Conservation (phyloP, 352 stramenopile species). For the Phytophthora sp. region DNA sequence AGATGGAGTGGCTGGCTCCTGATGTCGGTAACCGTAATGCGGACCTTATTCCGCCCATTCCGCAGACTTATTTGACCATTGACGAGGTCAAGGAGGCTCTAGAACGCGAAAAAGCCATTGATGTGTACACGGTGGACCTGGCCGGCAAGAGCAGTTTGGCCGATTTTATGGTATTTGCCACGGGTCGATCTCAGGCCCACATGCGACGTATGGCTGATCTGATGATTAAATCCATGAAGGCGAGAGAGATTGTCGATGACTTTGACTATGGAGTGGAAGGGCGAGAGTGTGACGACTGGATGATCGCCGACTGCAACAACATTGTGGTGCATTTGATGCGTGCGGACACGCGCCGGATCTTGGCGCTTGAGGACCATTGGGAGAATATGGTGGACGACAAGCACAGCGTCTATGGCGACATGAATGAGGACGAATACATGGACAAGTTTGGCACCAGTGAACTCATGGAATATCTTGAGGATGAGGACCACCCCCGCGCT, state of each 20-base stretch:
- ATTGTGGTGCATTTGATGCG: constrained; percentile 91
- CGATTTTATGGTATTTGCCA: constrained; percentile 92
- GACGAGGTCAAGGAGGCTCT: constrained; percentile 72
- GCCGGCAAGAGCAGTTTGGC: constrained; percentile 81
- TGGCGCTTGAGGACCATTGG: constrained; percentile 83
- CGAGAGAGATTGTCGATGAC: constrained; percentile 63
- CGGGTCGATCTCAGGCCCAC: constrained; percentile 78
- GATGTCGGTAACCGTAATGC: constrained; percentile 75
- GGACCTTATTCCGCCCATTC: constrained; percentile 72
- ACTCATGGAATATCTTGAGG: constrained; percentile 82
- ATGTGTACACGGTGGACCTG: constrained; percentile 81
- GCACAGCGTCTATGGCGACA: constrained; percentile 79
- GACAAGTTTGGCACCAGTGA: constrained; percentile 88
- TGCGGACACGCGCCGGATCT: constrained; percentile 73
- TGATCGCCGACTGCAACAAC: constrained; percentile 92
- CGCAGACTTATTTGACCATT: constrained; percentile 74
- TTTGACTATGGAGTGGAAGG: constrained; percentile 88
- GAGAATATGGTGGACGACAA: constrained; percentile 88
- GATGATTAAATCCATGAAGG: constrained; percentile 88
- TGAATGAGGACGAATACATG: constrained; percentile 88
- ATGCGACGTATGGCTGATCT: constrained; percentile 91
- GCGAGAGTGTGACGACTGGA: constrained; percentile 92
- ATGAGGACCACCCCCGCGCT: constrained; percentile 56
- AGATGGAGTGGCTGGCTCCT: constrained; percentile 67
- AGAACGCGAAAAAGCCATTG: constrained; percentile 75